Evolutionary conservation across 1,284 basidiomycete genomes (phyloP), one percentile per base, ranked within the genome.

Genomic region (Ustilago sp.): DNA sequence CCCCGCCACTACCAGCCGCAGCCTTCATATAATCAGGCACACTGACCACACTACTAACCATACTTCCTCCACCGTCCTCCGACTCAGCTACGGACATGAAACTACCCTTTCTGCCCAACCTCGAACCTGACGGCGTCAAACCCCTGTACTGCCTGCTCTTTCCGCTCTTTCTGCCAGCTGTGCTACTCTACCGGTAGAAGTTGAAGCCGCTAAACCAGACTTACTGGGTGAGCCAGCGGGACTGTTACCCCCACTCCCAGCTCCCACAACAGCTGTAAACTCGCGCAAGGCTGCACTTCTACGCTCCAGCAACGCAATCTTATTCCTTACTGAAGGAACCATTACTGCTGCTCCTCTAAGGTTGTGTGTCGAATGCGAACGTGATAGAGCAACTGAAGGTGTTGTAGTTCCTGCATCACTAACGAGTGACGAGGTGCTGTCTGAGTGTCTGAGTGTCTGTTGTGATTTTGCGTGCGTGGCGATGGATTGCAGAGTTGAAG

Each of bases 241-340:
- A 12, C 67, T 69, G 45, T 43, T 56, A 1, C 53, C 48, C 2
- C 28, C 56, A 34, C 59, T 51, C 3, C 45, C 47, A 28, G 23
- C 23, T 9, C 11, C 31, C 2, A 19, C 43, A 3, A 15, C 58
- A 6, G 59, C 45, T 1, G 74, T 74, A 43, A 81, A 81, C n/a
- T 81, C 78, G 41, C 67, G 59, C 28, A 81, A 50, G 0, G 78
- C 74, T 11, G 73, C 52, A 19, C 62, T 62, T 4, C 81, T 54
- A 17, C 58, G 69, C 62, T 83, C 82, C 36, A 83, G 61, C 79
- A 77, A 68, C 9, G 81, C 81, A 38, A 83, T 83, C 76, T 83
- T 83, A 70, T 80, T 81, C 19, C 82, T 68, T 8, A 83, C 82
- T 45, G 79, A 81, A 8, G 82, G 82, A 15, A 82, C 77, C 41